Evolutionary conservation across 176 grass and related monocot genomes (phyloP), one percentile per base, ranked within the genome.

Genomic region (Cymbopogon citratus): DNA sequence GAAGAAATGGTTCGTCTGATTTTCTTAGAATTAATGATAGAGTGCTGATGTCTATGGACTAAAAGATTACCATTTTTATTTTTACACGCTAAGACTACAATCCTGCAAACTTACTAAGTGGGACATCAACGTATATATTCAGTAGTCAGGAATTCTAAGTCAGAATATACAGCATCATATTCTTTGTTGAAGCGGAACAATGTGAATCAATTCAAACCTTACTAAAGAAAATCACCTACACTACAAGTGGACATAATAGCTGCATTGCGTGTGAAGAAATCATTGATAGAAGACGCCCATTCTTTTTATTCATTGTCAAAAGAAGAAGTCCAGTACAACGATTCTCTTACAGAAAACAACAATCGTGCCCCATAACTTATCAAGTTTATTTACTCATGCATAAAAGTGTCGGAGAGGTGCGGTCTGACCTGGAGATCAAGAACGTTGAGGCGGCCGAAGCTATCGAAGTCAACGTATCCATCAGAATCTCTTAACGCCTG

Each of bases 381-480:
- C 48, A 19, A 6, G 48, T 51, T 19, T 51, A 51, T 16, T 25
- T 6, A 51, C 31, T 18, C 2, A 21, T 54, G 9, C 1, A 19
- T 19, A 3, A 88, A 61, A 69, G 34, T 63, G 24, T 71, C 9
- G 1, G 26, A 61, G 41, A 23, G 71, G 34, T 14, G 11, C 14
- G 9, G 9, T 56, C 36, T 43, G 57, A 94, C 90, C 95, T 98
- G 95, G 39, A 98, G 95, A 80, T 98, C 95, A 52, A 98, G 76
- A 63, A 98, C 95, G 62, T 98, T 98, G 80, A 98, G 91, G 24
- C 88, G 86, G 43, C 92, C 92, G 74, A 98, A 94, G 90, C 75
- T 93, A 86, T 94, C 95, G 66, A 94, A 98, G 87, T 98, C 95
- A 49, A 89, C 86, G 74, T 94, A 98, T 80, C 95, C 95, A 88